A percentile compares a stretch with the other conserved stretches of the same genome.
Evolutionary conservation across 768 basidiomycete species (phyloP).

Genomic region (Calocera cornea): DNA sequence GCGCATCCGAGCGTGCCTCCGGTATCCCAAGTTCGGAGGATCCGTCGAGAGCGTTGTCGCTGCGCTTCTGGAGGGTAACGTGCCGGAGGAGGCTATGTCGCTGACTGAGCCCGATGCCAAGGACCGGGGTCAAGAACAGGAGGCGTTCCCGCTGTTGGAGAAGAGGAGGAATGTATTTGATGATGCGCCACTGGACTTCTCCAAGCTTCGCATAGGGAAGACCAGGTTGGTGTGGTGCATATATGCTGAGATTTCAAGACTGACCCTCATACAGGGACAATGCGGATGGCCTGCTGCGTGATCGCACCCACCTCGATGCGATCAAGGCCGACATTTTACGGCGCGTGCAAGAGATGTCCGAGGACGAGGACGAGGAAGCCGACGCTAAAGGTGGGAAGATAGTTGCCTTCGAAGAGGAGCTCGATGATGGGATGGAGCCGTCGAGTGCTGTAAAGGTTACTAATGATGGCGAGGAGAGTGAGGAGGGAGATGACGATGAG

Average conservation of each 20-base stretch:
- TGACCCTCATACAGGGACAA: slow-evolving; percentile 30
- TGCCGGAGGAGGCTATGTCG: slow-evolving; percentile 28
- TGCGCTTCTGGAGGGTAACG: slow-evolving; percentile 62
- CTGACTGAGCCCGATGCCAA: neutral
- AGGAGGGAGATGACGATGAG: slow-evolving; percentile 16
- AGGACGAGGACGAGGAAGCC: slow-evolving; percentile 47
- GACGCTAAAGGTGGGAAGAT: slow-evolving; percentile 23
- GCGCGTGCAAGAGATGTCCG: slow-evolving; percentile 50
- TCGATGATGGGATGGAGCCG: slow-evolving; percentile 16
- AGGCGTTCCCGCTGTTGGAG: neutral
- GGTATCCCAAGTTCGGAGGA: slow-evolving; percentile 35
- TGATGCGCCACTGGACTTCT: slow-evolving; percentile 51
- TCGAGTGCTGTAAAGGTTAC: slow-evolving; percentile 9
- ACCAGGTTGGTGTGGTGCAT: slow-evolving; percentile 32
- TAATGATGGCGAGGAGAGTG: slow-evolving; percentile 29
- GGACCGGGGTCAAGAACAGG: neutral
- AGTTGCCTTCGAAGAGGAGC: slow-evolving; percentile 42
- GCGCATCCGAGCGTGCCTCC: slow-evolving; percentile 48
- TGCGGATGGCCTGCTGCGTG: slow-evolving; percentile 34
- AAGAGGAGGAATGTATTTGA: slow-evolving; percentile 60
- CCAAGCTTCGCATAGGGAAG: slow-evolving; percentile 45
- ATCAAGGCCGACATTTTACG: slow-evolving; percentile 78
- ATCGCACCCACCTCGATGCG: slow-evolving; percentile 47
- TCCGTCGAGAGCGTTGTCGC: slow-evolving; percentile 50
- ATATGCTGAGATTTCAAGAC: neutral